phyloP scores from a whole-genome alignment of 768 basidiomycete genomes.

The Suillus variegatus region DNA sequence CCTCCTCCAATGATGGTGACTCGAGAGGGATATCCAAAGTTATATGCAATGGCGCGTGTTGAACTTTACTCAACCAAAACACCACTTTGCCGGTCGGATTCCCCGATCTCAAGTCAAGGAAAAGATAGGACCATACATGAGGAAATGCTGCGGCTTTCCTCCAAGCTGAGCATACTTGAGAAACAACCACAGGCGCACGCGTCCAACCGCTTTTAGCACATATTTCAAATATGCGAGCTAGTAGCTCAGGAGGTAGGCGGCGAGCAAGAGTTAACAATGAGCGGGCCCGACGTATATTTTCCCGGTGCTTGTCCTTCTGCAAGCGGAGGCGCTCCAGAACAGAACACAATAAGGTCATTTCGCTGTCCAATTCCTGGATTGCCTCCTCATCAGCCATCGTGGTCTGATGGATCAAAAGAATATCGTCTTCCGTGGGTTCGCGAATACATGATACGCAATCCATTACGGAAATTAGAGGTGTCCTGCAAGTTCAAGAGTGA shows the following conservation, averaged over 20 bases:
- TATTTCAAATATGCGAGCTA: constrained; percentile 54
- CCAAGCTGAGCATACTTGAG: constrained; percentile 63
- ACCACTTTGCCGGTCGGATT: constrained; percentile 43
- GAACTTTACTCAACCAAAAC: constrained; percentile 53
- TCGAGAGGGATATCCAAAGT: constrained; percentile 41
- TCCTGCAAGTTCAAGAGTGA: constrained; percentile 1
- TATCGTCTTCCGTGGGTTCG: constrained; percentile 22
- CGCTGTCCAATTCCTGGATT: constrained; percentile 41
- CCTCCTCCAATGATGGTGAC: constrained; percentile 29
- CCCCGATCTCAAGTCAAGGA: constrained; percentile 47
- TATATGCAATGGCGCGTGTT: constrained; percentile 44
- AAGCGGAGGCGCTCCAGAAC: constrained; percentile 44
- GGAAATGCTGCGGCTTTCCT: constrained; percentile 51
- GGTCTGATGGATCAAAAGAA: constrained; percentile 16
- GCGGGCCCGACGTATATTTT: constrained; percentile 43
- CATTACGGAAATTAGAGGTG: constrained; percentile 10
- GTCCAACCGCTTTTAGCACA: constrained; percentile 54
- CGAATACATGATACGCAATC: constrained; percentile 20
- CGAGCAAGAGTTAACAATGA: constrained; percentile 56
- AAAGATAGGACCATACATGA: constrained; percentile 59
- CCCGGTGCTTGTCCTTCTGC: constrained; percentile 42
- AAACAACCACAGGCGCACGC: constrained; percentile 53
- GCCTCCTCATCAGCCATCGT: constrained; percentile 42
- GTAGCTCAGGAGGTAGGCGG: constrained; percentile 55
- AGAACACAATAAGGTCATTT: constrained; percentile 43